These are phyloP conservation scores for Penicillium sclerotiorum DNA, from an alignment of 2,329 filamentous ascomycete genomes.

Conservation along the genomic window DNA sequence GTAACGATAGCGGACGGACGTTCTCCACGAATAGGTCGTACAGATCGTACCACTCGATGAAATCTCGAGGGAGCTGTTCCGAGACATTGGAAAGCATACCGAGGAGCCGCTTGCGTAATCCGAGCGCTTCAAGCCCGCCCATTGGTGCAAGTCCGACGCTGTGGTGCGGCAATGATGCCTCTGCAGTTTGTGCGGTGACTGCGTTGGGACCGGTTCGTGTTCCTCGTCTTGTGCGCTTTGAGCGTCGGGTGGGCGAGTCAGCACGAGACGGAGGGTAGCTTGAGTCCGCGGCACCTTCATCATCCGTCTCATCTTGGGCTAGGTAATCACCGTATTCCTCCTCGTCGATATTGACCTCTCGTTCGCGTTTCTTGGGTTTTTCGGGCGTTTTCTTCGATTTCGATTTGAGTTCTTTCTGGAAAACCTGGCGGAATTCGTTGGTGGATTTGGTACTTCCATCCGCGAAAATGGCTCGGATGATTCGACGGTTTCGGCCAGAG, in stretches of 20 bases:
- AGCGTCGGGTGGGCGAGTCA: slow-evolving; percentile 25
- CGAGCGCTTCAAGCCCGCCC: slow-evolving; percentile 44
- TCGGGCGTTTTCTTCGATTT: slow-evolving; percentile 23
- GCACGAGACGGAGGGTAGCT: slow-evolving; percentile 7
- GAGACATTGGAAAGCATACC: slow-evolving; percentile 46
- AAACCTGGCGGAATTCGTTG: slow-evolving; percentile 50
- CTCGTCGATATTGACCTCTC: slow-evolving; percentile 49
- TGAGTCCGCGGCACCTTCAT: slow-evolving; percentile 25
- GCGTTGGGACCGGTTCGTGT: slow-evolving; percentile 20
- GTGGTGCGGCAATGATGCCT: slow-evolving; percentile 13
- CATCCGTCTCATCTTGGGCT: slow-evolving; percentile 39
- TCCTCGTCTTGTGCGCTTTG: slow-evolving; percentile 38
- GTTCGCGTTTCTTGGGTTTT: slow-evolving; percentile 42
- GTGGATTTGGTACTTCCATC: slow-evolving; percentile 41
- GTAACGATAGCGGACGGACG: slow-evolving; percentile 48
- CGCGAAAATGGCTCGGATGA: slow-evolving; percentile 51
- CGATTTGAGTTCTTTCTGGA: slow-evolving; percentile 48
- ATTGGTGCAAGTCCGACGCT: slow-evolving; percentile 32
- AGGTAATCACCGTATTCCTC: slow-evolving; percentile 52
- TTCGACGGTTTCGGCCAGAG: slow-evolving; percentile 42
- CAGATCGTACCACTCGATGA: slow-evolving; percentile 42
- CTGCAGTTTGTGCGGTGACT: not conserved
- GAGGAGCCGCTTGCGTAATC: slow-evolving; percentile 50
- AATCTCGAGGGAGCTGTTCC: slow-evolving; percentile 34
- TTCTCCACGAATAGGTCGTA: slow-evolving; percentile 50